Evolutionary conservation across 805 yeast species (phyloP), one percentile per base, ranked within the genome.

Genomic region (Candida loeiensis): DNA sequence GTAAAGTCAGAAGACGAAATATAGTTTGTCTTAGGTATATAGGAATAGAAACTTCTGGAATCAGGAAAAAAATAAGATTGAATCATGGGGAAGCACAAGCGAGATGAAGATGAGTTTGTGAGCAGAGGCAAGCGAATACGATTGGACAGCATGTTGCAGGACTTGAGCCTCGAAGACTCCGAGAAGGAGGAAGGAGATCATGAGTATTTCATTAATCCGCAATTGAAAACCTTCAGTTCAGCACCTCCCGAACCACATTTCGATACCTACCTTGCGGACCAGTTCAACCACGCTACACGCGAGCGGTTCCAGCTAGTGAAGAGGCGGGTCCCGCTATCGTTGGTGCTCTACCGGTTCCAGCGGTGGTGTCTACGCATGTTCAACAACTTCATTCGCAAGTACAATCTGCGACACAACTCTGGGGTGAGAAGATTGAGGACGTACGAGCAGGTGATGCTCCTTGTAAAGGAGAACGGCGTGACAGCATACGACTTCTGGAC

Each of bases 281-380:
- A 54, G 31, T 58, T 52, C 49, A 48, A 52, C 28, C 33, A 44
- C 16, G 45, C 52, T 9, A 39, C 54, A n/a, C 32, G 40, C 16
- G 45, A 49, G 6, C 50, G 53, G 17, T 33, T 49, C 17, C 47
- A 51, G 32, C 31, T 67, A 13, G 47, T 64, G 15, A 47, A 34
- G 18, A 58, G 62, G 53, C 55, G 53, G 39, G 55, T 51, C 40
- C 55, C 53, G n/a, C 37, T 46, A n/a, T 40, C 51, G 8, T 16
- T 68, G 15, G 39, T 68, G 12, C 43, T 51, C 2, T 49, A 47
- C 20, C 55, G 51, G 27, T 66, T 64, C 44, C 67, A 66, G 41
- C 27, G 37, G 32, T 69, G 74, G 74, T 50, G 57, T 8, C 36
- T 60, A 11, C 47, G 66, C 27, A 47, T 69, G 38, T 67, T 68